phyloP scores from a whole-genome alignment of 148 eudicot species.

The Salicornia ramosissima region DNA sequence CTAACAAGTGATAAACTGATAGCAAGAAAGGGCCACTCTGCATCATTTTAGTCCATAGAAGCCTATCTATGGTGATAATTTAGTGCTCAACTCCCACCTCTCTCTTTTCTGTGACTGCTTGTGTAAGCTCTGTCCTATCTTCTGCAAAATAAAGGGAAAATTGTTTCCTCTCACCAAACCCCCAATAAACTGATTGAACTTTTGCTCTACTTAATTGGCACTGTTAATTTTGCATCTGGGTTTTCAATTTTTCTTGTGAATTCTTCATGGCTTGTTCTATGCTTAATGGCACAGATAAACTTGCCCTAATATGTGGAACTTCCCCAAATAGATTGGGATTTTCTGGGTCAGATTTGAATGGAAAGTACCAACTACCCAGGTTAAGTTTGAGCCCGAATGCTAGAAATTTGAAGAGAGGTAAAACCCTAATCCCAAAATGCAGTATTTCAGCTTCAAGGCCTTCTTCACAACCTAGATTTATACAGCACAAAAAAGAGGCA shows the following conservation, averaged over 20 bases:
- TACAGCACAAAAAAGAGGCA: slow-evolving; percentile 88
- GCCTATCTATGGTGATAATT: slow-evolving; percentile 14
- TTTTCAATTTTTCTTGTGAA: slow-evolving; percentile 8
- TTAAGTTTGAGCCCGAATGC: slow-evolving; percentile 25
- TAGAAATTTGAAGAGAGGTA: slow-evolving; percentile 27
- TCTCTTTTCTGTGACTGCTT: neutral
- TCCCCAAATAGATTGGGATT: slow-evolving; percentile 39
- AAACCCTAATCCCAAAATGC: slow-evolving; percentile 47
- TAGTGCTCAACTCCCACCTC: neutral
- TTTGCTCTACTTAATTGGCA: neutral
- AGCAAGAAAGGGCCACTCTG: slow-evolving; percentile 9
- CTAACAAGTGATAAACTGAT: too few relatives aligned
- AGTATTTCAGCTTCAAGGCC: slow-evolving; percentile 70
- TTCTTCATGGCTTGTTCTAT: slow-evolving; percentile 56
- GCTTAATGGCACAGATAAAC: slow-evolving; percentile 53
- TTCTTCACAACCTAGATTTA: slow-evolving; percentile 81
- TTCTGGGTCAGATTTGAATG: slow-evolving; percentile 42
- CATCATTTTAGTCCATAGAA: slow-evolving; percentile 29
- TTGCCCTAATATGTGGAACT: slow-evolving; percentile 29
- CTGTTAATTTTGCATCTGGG: slow-evolving; percentile 23
- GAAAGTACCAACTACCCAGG: slow-evolving; percentile 30
- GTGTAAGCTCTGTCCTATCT: neutral
- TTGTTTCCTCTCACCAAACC: neutral
- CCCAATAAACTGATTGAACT: neutral
- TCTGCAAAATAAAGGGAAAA: neutral